Evolutionary conservation across 805 yeast genomes (phyloP).

Genomic region (Zygosaccharomyces bailii): DNA sequence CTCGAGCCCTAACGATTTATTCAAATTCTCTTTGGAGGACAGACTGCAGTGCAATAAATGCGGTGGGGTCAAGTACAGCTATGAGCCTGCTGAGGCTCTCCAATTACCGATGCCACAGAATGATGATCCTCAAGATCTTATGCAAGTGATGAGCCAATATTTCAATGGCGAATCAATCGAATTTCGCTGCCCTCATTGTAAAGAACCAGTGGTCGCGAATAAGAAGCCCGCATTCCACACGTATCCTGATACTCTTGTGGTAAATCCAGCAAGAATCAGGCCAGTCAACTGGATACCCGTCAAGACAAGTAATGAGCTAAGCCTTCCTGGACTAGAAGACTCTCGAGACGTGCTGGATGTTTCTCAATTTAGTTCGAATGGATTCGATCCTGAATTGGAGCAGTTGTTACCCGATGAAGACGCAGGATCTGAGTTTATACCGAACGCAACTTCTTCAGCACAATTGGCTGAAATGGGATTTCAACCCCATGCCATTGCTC

Average conservation of each 20-base stretch:
- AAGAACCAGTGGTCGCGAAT: conserved; percentile 26
- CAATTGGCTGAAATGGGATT: conserved; percentile 84
- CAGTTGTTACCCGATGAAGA: conserved; percentile 29
- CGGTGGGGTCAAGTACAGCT: conserved; percentile 53
- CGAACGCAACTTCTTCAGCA: conserved; percentile 53
- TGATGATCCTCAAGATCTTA: conserved; percentile 39
- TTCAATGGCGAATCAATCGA: conserved; percentile 59
- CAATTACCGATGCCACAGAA: conserved; percentile 50
- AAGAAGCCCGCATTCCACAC: conserved; percentile 37
- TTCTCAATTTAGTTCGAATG: conserved; percentile 40
- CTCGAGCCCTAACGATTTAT: conserved; percentile 49
- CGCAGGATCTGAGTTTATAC: conserved; percentile 40
- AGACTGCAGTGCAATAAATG: conserved; percentile 57
- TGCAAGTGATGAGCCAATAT: conserved; percentile 47
- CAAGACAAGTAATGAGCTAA: conserved; percentile 72
- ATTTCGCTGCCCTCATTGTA: conserved; percentile 59
- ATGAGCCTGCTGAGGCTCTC: conserved; percentile 58
- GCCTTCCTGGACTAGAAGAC: conserved; percentile 38
- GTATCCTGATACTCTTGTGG: conserved; percentile 66
- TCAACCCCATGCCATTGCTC: conserved; percentile 56
- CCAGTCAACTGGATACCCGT: conserved; percentile 87
- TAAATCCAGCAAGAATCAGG: conserved; percentile 76
- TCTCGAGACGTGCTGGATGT: conserved; percentile 42
- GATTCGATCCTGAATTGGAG: conserved; percentile 30
- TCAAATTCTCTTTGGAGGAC: conserved; percentile 63